These are phyloP conservation scores for Solanum lignicaule DNA, from an alignment of 257 asterid genomes.

Conservation along the genomic window DNA sequence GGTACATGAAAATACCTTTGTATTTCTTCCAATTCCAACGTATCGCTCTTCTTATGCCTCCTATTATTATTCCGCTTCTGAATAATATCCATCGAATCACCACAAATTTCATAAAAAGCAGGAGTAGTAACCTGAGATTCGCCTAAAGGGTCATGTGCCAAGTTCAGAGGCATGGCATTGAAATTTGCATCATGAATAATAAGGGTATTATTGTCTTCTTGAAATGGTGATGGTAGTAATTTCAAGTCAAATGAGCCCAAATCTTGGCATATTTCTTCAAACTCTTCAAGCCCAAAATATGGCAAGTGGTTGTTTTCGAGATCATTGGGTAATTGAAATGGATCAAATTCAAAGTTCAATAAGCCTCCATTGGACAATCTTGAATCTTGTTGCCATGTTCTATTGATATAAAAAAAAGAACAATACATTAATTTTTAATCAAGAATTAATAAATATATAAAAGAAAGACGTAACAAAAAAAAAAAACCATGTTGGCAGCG, in stretches of 20 bases:
- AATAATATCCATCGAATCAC: background rate
- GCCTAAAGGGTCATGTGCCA: background rate
- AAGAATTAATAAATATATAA: background rate
- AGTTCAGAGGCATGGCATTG: background rate
- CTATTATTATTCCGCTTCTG: background rate
- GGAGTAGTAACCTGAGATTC: background rate
- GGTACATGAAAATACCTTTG: conserved; percentile 63
- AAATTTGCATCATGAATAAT: background rate
- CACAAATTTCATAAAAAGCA: background rate
- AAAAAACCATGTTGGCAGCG: accelerated
- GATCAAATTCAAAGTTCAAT: conserved; percentile 6
- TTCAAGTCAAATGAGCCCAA: conserved; percentile 31
- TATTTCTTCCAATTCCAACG: conserved; percentile 48
- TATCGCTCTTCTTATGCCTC: conserved; percentile 27
- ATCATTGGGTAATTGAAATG: conserved; percentile 9
- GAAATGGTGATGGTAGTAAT: background rate
- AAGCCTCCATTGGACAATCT: conserved; percentile 9
- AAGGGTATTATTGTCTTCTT: background rate
- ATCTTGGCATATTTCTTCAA: conserved; percentile 34
- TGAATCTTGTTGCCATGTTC: conserved; percentile 34
- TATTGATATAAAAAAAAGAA: background rate
- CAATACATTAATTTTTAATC: background rate
- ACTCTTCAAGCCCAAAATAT: conserved; percentile 15
- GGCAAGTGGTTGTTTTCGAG: background rate
- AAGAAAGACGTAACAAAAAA: too few relatives aligned